A percentile compares a stretch with the other conserved stretches of the same genome.
phyloP scores from a whole-genome alignment of 2,329 filamentous ascomycete genomes.

The Nemania sp. region DNA sequence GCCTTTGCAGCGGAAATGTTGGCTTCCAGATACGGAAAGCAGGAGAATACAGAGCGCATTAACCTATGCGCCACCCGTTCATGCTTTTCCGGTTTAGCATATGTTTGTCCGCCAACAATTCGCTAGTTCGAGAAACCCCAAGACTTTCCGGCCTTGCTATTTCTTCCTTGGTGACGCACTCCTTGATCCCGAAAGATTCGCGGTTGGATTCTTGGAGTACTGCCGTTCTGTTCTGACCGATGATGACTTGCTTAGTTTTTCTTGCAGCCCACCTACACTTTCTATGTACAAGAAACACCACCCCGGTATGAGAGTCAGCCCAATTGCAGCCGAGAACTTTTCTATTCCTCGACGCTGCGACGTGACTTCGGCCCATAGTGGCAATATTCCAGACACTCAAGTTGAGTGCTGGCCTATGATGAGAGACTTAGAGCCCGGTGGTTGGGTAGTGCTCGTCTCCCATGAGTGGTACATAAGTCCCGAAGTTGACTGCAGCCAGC shows the following conservation, averaged over 20 bases:
- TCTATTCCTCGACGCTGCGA: not conserved
- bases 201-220: not conserved
- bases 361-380: not conserved
- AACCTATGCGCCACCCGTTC: not conserved
- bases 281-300: not conserved
- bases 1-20: conserved; percentile 1
- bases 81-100: conserved; percentile 13
- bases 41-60: not conserved
- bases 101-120: conserved; percentile 10
- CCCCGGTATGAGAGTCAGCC: not conserved
- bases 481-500: not conserved
- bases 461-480: conserved; percentile 7
- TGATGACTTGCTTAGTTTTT: not conserved
- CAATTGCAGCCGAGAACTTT: not conserved
- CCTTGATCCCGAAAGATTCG: conserved; percentile 6
- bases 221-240: conserved; percentile 1
- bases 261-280: not conserved
- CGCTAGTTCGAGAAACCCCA: not conserved
- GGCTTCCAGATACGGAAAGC: conserved; percentile 1
- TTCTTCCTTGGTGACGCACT: conserved; percentile 11
- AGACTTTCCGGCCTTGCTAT: conserved; percentile 2
- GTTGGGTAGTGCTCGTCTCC: conserved; percentile 6
- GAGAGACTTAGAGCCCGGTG: conserved; percentile 6
- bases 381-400: not conserved
- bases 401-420: conserved; percentile 5